Conservation (phyloP, 2,329 filamentous ascomycete species). For the Colletotrichum graminicola region DNA sequence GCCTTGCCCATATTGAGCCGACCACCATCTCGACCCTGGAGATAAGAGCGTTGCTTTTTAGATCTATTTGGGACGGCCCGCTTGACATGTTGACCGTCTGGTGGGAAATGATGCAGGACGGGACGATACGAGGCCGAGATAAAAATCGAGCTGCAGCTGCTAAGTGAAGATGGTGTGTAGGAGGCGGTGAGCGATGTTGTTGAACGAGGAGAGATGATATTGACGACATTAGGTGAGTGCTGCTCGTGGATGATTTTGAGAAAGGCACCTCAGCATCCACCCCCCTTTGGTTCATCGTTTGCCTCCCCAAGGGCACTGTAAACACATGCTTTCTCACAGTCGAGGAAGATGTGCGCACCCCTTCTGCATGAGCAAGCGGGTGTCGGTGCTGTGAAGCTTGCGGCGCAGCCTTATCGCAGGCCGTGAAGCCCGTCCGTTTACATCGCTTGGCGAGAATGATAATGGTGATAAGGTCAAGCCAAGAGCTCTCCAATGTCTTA, state of each 20-base stretch:
- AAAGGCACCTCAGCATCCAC: conserved; percentile 14
- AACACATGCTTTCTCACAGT: background rate
- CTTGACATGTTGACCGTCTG: background rate
- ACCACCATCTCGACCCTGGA: conserved; percentile 9
- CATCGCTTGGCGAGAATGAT: background rate
- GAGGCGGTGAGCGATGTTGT: conserved; percentile 17
- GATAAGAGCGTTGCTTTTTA: conserved; percentile 41
- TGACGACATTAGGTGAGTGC: conserved; percentile 25
- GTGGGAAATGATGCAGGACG: background rate
- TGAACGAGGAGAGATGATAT: conserved; percentile 1
- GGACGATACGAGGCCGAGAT: conserved; percentile 16
- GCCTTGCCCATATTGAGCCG: conserved; percentile 28
- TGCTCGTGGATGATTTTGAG: conserved; percentile 16
- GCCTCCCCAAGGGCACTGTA: background rate
- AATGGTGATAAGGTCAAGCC: conserved; percentile 1
- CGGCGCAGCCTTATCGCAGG: conserved; percentile 18
- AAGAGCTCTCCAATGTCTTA: background rate
- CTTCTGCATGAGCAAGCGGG: conserved; percentile 18
- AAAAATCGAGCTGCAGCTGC: background rate
- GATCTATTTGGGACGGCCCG: conserved; percentile 19
- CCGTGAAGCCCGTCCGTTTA: conserved; percentile 10
- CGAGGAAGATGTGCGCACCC: background rate
- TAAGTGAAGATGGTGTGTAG: conserved; percentile 34
- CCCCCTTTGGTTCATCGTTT: background rate
- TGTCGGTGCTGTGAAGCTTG: conserved; percentile 9